These are phyloP conservation scores for Candida nitratophila DNA, from an alignment of 805 yeast species.

Conservation along the genomic window DNA sequence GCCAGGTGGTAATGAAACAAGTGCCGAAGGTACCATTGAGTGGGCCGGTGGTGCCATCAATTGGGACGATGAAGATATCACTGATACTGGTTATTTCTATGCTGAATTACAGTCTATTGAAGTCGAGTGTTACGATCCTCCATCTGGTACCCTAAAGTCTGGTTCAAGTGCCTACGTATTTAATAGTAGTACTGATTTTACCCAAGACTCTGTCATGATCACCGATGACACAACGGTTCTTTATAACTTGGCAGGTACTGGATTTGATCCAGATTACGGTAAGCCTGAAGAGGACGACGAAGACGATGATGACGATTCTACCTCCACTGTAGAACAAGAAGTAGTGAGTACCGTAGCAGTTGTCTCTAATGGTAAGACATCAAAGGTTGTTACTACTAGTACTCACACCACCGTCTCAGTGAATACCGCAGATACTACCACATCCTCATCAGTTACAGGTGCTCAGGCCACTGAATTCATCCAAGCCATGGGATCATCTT, in stretches of 20 bases:
- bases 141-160: conserved; percentile 37
- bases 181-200: conserved; percentile 40
- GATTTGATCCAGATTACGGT: conserved; percentile 48
- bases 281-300: conserved; percentile 2
- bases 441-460: conserved; percentile 1
- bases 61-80: conserved; percentile 74
- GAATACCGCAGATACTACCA: background rate
- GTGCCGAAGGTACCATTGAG: conserved; percentile 56
- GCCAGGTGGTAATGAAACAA: conserved; percentile 63
- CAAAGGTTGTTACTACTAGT: background rate
- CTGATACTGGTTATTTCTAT: conserved; percentile 75
- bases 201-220: conserved; percentile 47
- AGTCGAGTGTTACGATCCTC: conserved; percentile 69
- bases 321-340: background rate
- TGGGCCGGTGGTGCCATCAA: conserved; percentile 88
- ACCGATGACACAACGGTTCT: conserved; percentile 57
- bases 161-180: conserved; percentile 49
- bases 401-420: background rate
- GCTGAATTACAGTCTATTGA: conserved; percentile 53
- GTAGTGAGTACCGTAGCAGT: background rate
- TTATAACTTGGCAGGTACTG: conserved; percentile 56
- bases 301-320: background rate
- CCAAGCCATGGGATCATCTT: background rate
- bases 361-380: background rate
- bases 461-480: background rate